These are phyloP conservation scores for Candida oleophila DNA, from an alignment of 805 yeast species.

Conservation along the genomic window DNA sequence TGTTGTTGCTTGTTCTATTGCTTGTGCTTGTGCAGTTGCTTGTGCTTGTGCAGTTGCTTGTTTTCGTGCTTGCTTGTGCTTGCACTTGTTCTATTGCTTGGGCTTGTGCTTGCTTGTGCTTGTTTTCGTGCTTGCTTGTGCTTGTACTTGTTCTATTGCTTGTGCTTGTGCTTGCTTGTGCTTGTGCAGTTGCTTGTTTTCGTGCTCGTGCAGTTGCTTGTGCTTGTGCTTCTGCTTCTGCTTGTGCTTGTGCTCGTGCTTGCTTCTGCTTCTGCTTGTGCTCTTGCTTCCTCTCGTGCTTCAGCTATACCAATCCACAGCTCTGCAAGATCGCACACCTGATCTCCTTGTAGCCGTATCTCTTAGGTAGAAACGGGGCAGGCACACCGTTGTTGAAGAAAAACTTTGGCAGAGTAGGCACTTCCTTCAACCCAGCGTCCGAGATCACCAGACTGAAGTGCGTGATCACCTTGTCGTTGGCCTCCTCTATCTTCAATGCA, in stretches of 20 bases:
- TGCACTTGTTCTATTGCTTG: no score
- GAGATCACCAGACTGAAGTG: constrained; percentile 38
- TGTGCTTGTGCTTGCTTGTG: no score
- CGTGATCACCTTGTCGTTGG: constrained; percentile 24
- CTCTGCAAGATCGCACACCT: constrained; percentile 51
- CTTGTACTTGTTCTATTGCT: no score
- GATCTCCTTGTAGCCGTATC: constrained; percentile 56
- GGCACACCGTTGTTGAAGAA: constrained; percentile 53
- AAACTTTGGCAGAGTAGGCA: constrained; percentile 41
- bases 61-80: no score
- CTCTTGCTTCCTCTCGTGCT: not conserved
- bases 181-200: no score
- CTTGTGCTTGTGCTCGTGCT: no score
- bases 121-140: no score
- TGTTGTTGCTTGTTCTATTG: not conserved
- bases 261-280: not conserved
- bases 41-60: no score
- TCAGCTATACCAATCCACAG: constrained; percentile 39
- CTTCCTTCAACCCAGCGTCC: constrained; percentile 29
- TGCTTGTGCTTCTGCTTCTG: no score
- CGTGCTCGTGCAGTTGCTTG: no score
- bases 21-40: no score
- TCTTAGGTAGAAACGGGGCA: constrained; percentile 27
- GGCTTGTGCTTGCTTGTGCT: no score
- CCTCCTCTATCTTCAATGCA: constrained; percentile 12